Percentiles rank a stretch among this genome's conserved stretches.
Conservation (phyloP, 345 rosid species). For the Eucalyptus sp. region DNA sequence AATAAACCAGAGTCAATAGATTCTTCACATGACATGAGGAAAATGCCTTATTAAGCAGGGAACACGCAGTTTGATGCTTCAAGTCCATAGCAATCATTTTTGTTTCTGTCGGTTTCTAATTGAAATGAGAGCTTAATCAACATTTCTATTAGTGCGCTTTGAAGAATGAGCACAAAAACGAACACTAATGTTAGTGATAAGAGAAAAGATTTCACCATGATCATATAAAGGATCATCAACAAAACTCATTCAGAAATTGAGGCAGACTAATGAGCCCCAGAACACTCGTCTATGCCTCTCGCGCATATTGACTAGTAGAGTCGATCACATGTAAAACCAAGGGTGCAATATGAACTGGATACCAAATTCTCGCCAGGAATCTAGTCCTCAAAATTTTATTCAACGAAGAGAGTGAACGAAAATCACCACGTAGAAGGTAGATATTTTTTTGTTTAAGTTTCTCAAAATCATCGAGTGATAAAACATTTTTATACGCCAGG, state of each 20-base stretch:
- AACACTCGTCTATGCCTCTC: neutral
- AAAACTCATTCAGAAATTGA: neutral
- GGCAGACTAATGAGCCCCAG: neutral
- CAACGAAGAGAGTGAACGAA: neutral
- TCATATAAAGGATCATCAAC: neutral
- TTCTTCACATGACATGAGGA: neutral
- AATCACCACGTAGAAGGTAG: neutral
- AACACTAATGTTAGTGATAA: neutral
- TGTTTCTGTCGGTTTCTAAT: neutral
- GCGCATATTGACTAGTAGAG: neutral
- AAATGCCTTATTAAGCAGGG: neutral
- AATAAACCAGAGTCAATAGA: neutral
- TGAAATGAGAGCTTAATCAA: neutral
- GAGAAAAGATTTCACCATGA: neutral
- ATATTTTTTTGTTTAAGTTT: neutral
- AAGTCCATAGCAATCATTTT: neutral
- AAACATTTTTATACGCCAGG: neutral
- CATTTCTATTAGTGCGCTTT: neutral
- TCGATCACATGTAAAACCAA: neutral
- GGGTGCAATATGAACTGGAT: neutral
- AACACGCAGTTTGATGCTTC: neutral
- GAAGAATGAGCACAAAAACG: neutral
- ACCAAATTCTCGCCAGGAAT: neutral
- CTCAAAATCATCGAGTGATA: neutral
- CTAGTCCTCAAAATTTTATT: neutral